A percentile compares a stretch with the other conserved stretches of the same genome.
Conservation (phyloP, 352 stramenopile species). For the Ophiocytium majus region DNA sequence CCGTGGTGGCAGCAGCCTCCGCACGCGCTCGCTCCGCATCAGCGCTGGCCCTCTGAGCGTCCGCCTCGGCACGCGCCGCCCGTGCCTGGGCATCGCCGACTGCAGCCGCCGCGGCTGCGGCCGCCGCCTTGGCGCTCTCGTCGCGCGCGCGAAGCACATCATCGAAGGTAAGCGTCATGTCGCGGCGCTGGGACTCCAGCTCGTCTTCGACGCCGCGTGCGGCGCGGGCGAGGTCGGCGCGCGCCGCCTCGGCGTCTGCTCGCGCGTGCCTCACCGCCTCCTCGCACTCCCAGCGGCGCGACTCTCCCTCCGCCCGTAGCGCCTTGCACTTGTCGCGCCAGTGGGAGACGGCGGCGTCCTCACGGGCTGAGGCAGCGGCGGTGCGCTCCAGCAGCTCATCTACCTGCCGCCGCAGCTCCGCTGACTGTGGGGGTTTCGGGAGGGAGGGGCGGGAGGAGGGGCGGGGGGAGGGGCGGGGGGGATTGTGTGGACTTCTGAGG, state of each 20-base stretch:
- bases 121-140: conserved; percentile 27
- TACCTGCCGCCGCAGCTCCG: neutral
- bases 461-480: no score
- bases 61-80: conserved; percentile 27
- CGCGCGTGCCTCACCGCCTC: conserved; percentile 29
- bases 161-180: conserved; percentile 41
- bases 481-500: neutral
- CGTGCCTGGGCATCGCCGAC: conserved; percentile 24
- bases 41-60: neutral
- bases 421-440: neutral
- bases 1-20: neutral
- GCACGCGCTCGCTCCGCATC: neutral
- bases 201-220: conserved; percentile 40
- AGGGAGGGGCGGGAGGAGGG: no score
- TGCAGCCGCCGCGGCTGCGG: conserved; percentile 21
- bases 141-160: conserved; percentile 39
- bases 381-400: neutral
- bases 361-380: neutral
- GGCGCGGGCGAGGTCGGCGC: neutral
- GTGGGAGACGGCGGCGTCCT: neutral
- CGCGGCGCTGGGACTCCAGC: conserved; percentile 41
- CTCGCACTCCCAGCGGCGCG: conserved; percentile 32
- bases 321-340: conserved; percentile 43
- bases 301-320: conserved; percentile 29
- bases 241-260: conserved; percentile 23